These are phyloP conservation scores for Akanthomyces lecanii DNA, from an alignment of 2,329 filamentous ascomycete genomes.

Conservation along the genomic window DNA sequence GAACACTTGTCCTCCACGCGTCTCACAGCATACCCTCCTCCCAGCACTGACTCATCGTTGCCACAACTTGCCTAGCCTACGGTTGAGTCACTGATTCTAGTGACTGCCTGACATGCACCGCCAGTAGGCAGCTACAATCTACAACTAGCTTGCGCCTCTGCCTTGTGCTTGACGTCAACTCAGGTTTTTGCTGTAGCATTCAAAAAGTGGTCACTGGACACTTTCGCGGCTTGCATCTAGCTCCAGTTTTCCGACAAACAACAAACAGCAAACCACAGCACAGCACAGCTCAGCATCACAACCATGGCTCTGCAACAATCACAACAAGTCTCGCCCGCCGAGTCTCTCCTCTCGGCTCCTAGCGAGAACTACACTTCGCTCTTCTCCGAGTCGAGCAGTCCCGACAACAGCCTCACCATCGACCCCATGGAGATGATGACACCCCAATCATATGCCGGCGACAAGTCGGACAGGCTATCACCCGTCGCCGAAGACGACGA, in stretches of 20 bases:
- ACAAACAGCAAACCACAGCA: conserved; percentile 17
- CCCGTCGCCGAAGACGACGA: conserved; percentile 18
- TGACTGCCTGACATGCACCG: conserved; percentile 19
- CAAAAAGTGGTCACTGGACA: conserved; percentile 5
- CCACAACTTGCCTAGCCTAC: conserved; percentile 11
- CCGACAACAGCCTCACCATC: conserved; percentile 30
- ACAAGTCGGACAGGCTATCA: conserved; percentile 20
- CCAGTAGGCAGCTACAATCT: conserved; percentile 5
- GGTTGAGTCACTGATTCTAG: conserved; percentile 14
- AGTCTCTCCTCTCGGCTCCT: conserved; percentile 50
- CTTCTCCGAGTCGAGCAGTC: conserved; percentile 35
- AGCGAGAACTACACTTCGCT: conserved; percentile 47
- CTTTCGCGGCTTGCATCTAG: background rate
- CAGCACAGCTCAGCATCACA: conserved; percentile 17
- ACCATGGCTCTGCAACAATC: conserved; percentile 16
- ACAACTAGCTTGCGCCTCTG: conserved; percentile 15
- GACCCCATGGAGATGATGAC: conserved; percentile 49
- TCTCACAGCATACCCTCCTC: conserved; percentile 5
- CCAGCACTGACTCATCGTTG: conserved; percentile 23
- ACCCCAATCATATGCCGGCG: conserved; percentile 38
- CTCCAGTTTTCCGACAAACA: conserved; percentile 1
- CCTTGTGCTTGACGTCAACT: conserved; percentile 20
- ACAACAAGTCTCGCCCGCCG: conserved; percentile 43
- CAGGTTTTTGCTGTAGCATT: conserved; percentile 6
- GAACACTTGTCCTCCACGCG: conserved; percentile 27